Conservation (phyloP, 306 rosid genomes). For the Quercus berberidifolia region DNA sequence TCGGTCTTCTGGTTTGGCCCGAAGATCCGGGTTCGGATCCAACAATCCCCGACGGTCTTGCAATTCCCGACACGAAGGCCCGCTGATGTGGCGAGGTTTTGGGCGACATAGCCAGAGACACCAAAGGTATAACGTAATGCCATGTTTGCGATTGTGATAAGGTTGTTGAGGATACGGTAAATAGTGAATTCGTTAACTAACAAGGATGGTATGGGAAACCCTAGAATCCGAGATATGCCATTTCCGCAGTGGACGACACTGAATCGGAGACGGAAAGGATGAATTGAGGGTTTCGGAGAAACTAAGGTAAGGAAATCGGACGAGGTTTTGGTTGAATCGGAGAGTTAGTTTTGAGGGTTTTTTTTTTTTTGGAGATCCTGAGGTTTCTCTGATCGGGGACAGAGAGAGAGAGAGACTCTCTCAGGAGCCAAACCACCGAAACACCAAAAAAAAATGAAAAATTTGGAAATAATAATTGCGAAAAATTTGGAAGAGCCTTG, state of each 20-base stretch:
- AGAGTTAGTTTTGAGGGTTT: no score
- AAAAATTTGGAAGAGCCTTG: neutral
- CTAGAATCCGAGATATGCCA: conserved; percentile 39
- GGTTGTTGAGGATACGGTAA: conserved; percentile 27
- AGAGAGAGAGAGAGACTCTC: neutral
- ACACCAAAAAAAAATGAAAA: no score
- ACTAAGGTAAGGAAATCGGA: conserved; percentile 8
- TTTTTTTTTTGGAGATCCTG: neutral
- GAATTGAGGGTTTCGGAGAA: conserved; percentile 32
- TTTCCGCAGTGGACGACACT: conserved; percentile 25
- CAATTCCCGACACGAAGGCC: conserved; percentile 43
- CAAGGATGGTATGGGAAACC: conserved; percentile 22
- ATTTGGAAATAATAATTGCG: neutral
- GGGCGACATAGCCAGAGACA: conserved; percentile 85
- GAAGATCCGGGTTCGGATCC: conserved; percentile 55
- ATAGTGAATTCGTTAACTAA: conserved; percentile 30
- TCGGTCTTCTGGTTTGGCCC: conserved; percentile 51
- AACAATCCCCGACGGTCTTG: conserved; percentile 64
- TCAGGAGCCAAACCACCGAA: neutral
- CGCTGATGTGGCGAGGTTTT: conserved; percentile 70
- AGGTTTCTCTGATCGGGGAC: neutral
- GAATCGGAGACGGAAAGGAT: conserved; percentile 16
- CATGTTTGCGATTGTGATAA: conserved; percentile 45
- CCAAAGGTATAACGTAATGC: conserved; percentile 71
- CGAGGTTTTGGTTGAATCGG: neutral